A percentile compares a stretch with the other conserved stretches of the same genome.
Evolutionary conservation across 345 rosid species (phyloP).

Genomic region (Acer saccharum): DNA sequence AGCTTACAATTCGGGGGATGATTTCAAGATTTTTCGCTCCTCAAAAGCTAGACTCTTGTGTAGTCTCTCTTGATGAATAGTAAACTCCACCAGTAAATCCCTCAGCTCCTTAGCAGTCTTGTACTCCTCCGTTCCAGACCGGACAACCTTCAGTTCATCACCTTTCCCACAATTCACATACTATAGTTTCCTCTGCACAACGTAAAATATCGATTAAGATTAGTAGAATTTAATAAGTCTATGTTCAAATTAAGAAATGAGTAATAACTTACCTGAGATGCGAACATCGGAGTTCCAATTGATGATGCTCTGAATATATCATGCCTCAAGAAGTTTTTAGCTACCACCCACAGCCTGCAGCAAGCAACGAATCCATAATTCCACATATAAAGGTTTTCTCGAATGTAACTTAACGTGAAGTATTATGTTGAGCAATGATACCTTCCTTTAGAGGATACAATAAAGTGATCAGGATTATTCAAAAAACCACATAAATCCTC

Average conservation of each 20-base stretch:
- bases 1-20: too few relatives aligned
- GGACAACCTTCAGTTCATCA: conserved; percentile 33
- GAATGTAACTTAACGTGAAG: too few relatives aligned
- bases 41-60: too few relatives aligned
- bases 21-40: too few relatives aligned
- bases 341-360: conserved; percentile 51
- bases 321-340: conserved; percentile 11
- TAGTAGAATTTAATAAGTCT: not conserved
- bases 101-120: conserved; percentile 26
- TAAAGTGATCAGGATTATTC: conserved; percentile 27
- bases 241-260: not conserved
- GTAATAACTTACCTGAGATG: conserved; percentile 26
- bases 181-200: conserved; percentile 20
- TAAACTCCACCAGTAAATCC: too few relatives aligned
- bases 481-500: conserved; percentile 33
- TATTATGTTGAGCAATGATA: too few relatives aligned
- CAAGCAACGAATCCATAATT: conserved; percentile 2
- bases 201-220: not conserved
- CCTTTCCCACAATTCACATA: not conserved
- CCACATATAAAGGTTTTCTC: not conserved
- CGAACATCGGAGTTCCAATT: conserved; percentile 19
- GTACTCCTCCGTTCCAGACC: conserved; percentile 36
- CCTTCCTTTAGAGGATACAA: too few relatives aligned
- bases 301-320: too few relatives aligned
- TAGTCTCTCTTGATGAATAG: too few relatives aligned